phyloP scores from a whole-genome alignment of 78 protist genomes.

The Chrysochromulina tobinii region DNA sequence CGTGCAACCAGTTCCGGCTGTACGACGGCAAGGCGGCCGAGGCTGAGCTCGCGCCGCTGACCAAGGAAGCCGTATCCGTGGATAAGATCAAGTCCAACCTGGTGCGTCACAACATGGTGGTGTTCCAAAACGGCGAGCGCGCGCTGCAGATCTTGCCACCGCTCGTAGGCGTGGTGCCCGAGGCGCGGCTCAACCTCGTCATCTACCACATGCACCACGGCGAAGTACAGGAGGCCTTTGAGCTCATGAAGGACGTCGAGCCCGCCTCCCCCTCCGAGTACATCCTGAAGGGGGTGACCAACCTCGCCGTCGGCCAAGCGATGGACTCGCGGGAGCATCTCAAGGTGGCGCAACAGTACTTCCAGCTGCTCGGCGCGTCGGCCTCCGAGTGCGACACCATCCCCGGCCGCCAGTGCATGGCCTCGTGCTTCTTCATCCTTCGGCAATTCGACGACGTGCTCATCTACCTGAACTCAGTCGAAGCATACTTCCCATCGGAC shows the following conservation, averaged over 20 bases:
- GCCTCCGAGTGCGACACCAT: constrained; percentile 85
- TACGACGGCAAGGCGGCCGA: constrained; percentile 85
- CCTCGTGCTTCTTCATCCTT: constrained; percentile 74
- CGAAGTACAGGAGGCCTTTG: constrained; percentile 72
- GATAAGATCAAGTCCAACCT: not conserved
- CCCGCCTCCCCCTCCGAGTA: constrained; percentile 78
- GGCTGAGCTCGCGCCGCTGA: constrained; percentile 59
- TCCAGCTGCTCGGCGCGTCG: constrained; percentile 74
- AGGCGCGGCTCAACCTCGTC: constrained; percentile 82
- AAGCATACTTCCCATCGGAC: constrained; percentile 29
- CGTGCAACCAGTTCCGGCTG: constrained; percentile 79
- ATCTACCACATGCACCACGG: constrained; percentile 72
- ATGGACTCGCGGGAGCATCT: constrained; percentile 10
- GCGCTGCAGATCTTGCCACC: constrained; percentile 83
- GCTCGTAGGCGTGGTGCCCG: constrained; percentile 73
- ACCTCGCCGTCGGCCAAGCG: constrained; percentile 67
- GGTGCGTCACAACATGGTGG: constrained; percentile 76
- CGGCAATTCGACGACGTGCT: constrained; percentile 79
- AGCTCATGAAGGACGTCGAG: constrained; percentile 76
- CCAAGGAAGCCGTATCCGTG: not conserved
- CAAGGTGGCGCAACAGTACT: constrained; percentile 72
- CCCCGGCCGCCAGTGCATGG: constrained; percentile 91
- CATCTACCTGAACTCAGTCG: constrained; percentile 78
- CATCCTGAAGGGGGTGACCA: constrained; percentile 81
- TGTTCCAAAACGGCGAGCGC: constrained; percentile 79